Percentiles rank a stretch among this genome's conserved stretches.
Conservation (phyloP, 306 rosid genomes). For the Medicago ruthenica region DNA sequence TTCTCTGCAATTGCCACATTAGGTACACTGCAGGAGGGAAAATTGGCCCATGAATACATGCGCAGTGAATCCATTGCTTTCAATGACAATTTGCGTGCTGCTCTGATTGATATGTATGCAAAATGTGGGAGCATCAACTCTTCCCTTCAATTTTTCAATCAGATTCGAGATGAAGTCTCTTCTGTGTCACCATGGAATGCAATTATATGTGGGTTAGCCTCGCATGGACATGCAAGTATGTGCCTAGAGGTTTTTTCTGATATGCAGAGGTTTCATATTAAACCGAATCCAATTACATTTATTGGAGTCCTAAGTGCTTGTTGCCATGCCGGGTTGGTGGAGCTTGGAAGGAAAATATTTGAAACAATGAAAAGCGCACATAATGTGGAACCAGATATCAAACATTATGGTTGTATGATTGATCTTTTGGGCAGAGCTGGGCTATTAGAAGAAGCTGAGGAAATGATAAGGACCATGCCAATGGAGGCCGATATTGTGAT, state of each 20-base stretch:
- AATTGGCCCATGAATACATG: constrained; percentile 73
- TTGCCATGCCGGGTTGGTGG: constrained; percentile 87
- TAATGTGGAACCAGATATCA: constrained; percentile 76
- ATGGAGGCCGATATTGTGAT: constrained; percentile 80
- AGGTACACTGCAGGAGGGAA: constrained; percentile 77
- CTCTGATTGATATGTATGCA: constrained; percentile 87
- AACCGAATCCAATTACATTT: constrained; percentile 81
- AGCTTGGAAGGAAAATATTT: constrained; percentile 70
- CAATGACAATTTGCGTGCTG: constrained; percentile 79
- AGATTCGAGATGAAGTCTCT: constrained; percentile 54
- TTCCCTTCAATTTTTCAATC: constrained; percentile 69
- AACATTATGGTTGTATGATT: constrained; percentile 93
- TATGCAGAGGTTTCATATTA: constrained; percentile 60
- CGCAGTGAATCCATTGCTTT: constrained; percentile 61
- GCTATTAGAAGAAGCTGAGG: constrained; percentile 76
- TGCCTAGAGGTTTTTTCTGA: constrained; percentile 74
- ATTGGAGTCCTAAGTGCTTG: constrained; percentile 87
- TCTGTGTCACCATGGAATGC: constrained; percentile 93
- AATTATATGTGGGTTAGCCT: constrained; percentile 82
- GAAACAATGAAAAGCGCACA: constrained; percentile 70
- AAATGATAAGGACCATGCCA: constrained; percentile 72
- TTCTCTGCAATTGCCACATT: constrained; percentile 81
- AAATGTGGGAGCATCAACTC: constrained; percentile 82
- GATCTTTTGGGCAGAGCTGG: constrained; percentile 97
- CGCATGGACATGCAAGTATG: constrained; percentile 74